Evolutionary conservation across 2,329 filamentous ascomycete genomes (phyloP), one percentile per base, ranked within the genome.

Genomic region (Fusarium sterilihyphosum): DNA sequence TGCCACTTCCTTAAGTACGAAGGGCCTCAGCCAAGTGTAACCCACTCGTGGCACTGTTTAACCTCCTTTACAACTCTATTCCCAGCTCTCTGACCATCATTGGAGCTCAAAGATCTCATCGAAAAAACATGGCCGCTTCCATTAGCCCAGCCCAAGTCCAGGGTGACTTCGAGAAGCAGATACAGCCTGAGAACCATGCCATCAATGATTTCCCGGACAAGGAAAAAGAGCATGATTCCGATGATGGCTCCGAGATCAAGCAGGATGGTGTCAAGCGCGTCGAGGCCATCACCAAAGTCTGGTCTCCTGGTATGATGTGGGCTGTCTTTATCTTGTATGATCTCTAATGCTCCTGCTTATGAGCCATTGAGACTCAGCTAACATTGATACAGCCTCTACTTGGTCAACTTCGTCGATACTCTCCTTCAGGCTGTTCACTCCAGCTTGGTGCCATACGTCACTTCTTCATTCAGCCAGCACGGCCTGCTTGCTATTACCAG

Each of bases 401-500:
- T 85, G 24, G 81, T 85, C 43, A 78, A 76, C 57, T 83, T 85
- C 63, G 76, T 83, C 61, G 83, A 84, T 68, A 78, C 77, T 20
- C 75, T 85, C n/a, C 73, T 84, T 8, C 75, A 80, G n/a, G 78
- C 80, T 22, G 77, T 85, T 53, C 80, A 85, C 47, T 62, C 84
- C 62, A 87, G 88, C 41, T 82, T 93, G 52, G 87, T 88, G 16
- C 87, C 90, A 53, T 93, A 91, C 80, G 89, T 92, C 26, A 93
- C 92, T 5, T 92, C 90, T 67, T 86, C 89, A 4, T 93, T 93
- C 78, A 85, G 84, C 49, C 85, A 87, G 60, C 92, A 93, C 78
- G 92, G 91, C 13, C 84, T 93, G 44, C 85, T 93, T 20, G 88
- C 90, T 5, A 92, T 90, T 1, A 88, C 92, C 40, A 84, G 88